Conservation (phyloP, 2,329 filamentous ascomycete genomes). For the Monosporascus sp. region DNA sequence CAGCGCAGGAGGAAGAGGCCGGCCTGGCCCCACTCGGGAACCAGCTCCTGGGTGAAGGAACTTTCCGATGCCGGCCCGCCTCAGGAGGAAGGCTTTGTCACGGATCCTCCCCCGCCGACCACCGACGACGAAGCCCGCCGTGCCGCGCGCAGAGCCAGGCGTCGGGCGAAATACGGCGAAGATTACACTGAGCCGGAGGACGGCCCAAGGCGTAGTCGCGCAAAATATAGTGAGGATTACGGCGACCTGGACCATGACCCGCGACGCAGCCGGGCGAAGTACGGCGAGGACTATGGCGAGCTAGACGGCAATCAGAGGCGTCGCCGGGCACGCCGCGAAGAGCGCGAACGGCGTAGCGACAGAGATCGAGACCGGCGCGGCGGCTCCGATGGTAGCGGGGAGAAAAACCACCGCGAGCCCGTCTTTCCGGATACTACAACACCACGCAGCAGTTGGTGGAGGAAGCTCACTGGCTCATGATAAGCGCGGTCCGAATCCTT, state of each 20-base stretch:
- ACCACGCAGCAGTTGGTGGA: slow-evolving; percentile 55
- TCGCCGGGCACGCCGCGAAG: slow-evolving; percentile 39
- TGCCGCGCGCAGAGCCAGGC: slow-evolving; percentile 41
- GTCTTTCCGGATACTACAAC: slow-evolving; percentile 37
- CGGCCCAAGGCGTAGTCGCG: slow-evolving; percentile 28
- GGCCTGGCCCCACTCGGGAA: slow-evolving; percentile 58
- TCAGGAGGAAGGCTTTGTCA: slow-evolving; percentile 35
- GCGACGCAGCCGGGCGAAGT: slow-evolving; percentile 21
- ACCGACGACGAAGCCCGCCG: slow-evolving; percentile 44
- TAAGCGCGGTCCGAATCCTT: slow-evolving; percentile 1
- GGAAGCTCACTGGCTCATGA: slow-evolving; percentile 41
- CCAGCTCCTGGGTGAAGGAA: slow-evolving; percentile 62
- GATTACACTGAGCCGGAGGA: slow-evolving; percentile 33
- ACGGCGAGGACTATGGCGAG: slow-evolving; percentile 36
- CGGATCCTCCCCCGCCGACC: slow-evolving; percentile 28
- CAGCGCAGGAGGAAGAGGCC: slow-evolving; percentile 28
- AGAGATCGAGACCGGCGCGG: slow-evolving; percentile 21
- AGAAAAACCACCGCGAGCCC: slow-evolving; percentile 34
- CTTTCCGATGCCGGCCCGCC: slow-evolving; percentile 57
- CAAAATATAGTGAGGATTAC: slow-evolving; percentile 25
- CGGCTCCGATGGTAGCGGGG: slow-evolving; percentile 26
- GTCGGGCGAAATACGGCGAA: slow-evolving; percentile 31
- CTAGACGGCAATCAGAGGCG: slow-evolving; percentile 39
- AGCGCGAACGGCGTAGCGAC: slow-evolving; percentile 29
- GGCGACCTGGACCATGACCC: slow-evolving; percentile 37